Evolutionary conservation across 371 early-diverging fungal genomes (phyloP), one percentile per base, ranked within the genome.

Genomic region (Actinomortierella wolfii): DNA sequence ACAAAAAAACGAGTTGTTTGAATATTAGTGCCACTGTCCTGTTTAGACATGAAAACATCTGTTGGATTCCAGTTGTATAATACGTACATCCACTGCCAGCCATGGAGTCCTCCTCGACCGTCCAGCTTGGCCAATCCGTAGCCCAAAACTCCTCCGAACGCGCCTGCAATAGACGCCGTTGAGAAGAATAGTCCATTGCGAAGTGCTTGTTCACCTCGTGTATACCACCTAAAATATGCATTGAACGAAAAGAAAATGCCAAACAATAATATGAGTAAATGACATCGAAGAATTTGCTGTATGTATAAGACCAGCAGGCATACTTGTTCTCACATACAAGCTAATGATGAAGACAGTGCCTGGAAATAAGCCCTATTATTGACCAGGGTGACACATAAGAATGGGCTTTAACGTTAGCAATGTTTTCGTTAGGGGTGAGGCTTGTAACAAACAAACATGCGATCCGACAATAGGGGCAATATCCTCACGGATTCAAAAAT

Each of bases 151-250:
- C 90, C 92, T 51, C 90, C 89, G 65, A 90, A 86, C 3, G 89
- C 91, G 6, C 93, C 93, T 25, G 95, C 91, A 47, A 90, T 60
- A 2, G 89, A 83, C 3, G 88, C 76, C n/a, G 86, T 86, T 24
- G 83, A 68, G 74, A 87, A 91, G 74, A 92, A 93, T 28, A 89
- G 59, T 7, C 89, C 89, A 25, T 90, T 81, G 39, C 94, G 87
- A 51, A 82, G 77, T 9, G 91, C 89, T 66, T 85, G 85, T 74
- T 94, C 94, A 15, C 74, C 56, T 5, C 83, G 81, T 24, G 81
- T 81, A 60, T 94, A 95, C 89, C 94, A 95, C n/a, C 61, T 54
- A 14, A 64, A 83, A 84, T 20, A 89, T 86, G 40, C 90, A 34
- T 34, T 34, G 7, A 84, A 54, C 48, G 80, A 83, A 61, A 77